Evolutionary conservation across 2,329 filamentous ascomycete species (phyloP).

Genomic region (Penicillium sp.): DNA sequence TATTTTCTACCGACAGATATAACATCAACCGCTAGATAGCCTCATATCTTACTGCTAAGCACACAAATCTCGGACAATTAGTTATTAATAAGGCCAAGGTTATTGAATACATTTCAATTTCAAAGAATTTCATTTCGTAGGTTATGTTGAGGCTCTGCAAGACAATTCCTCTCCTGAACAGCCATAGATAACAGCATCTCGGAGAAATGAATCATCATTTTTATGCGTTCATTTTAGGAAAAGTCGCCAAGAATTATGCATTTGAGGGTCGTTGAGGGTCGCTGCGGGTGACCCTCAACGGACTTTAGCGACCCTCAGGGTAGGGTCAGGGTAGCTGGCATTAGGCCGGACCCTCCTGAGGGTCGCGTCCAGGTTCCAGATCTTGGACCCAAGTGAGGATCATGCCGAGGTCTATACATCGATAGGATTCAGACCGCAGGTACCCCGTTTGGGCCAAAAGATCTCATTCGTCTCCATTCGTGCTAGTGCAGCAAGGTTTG

Average conservation of each 20-base stretch:
- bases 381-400: slow-evolving; percentile 6
- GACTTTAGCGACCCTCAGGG: background rate
- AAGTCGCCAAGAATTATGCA: slow-evolving; percentile 4
- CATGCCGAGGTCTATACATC: slow-evolving; percentile 4
- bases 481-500: too few species aligned
- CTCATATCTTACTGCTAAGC: background rate
- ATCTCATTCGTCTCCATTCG: too few species aligned
- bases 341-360: background rate
- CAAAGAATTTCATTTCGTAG: slow-evolving; percentile 5
- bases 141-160: background rate
- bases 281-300: slow-evolving; percentile 2
- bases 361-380: slow-evolving; percentile 3
- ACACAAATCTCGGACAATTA: background rate
- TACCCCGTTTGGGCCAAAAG: too few species aligned
- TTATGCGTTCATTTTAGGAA: background rate
- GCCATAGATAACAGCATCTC: background rate
- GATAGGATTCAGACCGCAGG: too few species aligned
- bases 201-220: background rate
- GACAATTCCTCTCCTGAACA: background rate
- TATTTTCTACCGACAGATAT: too few species aligned
- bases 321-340: too few species aligned
- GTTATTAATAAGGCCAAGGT: background rate
- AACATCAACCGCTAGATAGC: too few species aligned
- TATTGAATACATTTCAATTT: slow-evolving; percentile 2
- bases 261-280: slow-evolving; percentile 2